Conservation (phyloP, 768 basidiomycete species). For the Crepidotus variabilis region DNA sequence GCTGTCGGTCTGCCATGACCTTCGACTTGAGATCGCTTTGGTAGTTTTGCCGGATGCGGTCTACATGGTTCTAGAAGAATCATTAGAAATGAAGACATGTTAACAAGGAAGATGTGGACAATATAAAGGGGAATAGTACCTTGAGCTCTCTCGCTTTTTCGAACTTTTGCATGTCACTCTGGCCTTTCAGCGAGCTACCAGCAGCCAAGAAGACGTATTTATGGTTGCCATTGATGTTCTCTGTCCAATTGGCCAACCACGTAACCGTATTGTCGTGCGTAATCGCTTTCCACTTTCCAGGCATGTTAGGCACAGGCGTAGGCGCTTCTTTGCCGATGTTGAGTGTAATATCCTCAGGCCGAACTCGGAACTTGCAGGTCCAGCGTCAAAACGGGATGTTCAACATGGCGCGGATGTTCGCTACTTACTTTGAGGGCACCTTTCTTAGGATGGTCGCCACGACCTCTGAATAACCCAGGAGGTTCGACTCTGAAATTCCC, state of each 20-base stretch:
- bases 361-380: conserved; percentile 66
- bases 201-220: conserved; percentile 99
- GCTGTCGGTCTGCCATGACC: conserved; percentile 91
- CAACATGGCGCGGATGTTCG: background rate
- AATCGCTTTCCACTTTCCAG: conserved; percentile 87
- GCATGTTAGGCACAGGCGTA: conserved; percentile 84
- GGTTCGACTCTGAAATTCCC: conserved; percentile 99
- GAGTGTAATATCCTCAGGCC: conserved; percentile 92
- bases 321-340: conserved; percentile 82
- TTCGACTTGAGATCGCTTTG: conserved; percentile 80
- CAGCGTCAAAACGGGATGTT: background rate
- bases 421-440: conserved; percentile 82
- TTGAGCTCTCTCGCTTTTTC: conserved; percentile 97
- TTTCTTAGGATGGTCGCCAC: conserved; percentile 98
- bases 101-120: background rate
- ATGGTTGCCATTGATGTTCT: conserved; percentile 92
- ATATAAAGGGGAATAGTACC: conserved; percentile 38
- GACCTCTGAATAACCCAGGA: conserved; percentile 96
- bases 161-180: conserved; percentile 96
- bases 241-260: conserved; percentile 99
- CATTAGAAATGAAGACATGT: background rate
- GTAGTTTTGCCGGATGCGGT: conserved; percentile 88
- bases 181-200: conserved; percentile 96
- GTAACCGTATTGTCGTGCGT: conserved; percentile 95
- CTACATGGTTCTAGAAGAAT: conserved; percentile 72